Evolutionary conservation across 2,329 filamentous ascomycete genomes (phyloP).

Genomic region (Trichophyton equinum): DNA sequence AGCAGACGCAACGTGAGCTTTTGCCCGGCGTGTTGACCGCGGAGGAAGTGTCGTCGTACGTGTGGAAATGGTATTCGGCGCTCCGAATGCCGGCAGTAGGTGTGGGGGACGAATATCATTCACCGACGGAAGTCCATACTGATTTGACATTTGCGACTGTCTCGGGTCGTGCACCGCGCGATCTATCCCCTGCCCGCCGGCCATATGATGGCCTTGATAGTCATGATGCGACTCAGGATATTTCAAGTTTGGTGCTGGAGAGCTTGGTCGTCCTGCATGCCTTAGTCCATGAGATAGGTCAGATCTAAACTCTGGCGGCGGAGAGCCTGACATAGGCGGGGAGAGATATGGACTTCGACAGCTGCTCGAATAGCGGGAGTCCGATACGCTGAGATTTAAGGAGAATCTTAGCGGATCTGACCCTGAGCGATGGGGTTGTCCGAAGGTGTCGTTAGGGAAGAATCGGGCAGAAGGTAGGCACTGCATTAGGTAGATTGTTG

Average conservation of each 20-base stretch:
- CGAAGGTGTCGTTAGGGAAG: conserved; percentile 12
- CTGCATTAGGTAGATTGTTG: conserved; percentile 12
- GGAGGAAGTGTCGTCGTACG: conserved; percentile 15
- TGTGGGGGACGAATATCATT: conserved; percentile 8
- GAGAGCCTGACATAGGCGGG: conserved; percentile 25
- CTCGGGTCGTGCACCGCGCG: neutral
- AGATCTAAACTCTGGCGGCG: conserved; percentile 18
- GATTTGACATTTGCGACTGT: conserved; percentile 3
- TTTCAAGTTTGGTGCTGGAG: conserved; percentile 9
- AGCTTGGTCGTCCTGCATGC: conserved; percentile 18
- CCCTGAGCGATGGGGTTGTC: conserved; percentile 17
- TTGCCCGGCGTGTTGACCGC: conserved; percentile 23
- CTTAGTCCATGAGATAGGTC: conserved; percentile 19
- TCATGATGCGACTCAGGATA: neutral
- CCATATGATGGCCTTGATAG: conserved; percentile 1
- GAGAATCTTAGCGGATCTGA: conserved; percentile 19
- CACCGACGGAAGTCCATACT: conserved; percentile 7
- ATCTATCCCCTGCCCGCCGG: conserved; percentile 4
- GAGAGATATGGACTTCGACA: conserved; percentile 21
- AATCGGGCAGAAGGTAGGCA: conserved; percentile 13
- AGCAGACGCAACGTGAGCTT: conserved; percentile 28
- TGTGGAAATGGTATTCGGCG: conserved; percentile 10
- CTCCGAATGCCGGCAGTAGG: conserved; percentile 9
- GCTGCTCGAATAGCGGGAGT: conserved; percentile 14
- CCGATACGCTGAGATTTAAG: conserved; percentile 18